phyloP scores from a whole-genome alignment of 208 protist genomes.

The Tetramitus jugosus region DNA sequence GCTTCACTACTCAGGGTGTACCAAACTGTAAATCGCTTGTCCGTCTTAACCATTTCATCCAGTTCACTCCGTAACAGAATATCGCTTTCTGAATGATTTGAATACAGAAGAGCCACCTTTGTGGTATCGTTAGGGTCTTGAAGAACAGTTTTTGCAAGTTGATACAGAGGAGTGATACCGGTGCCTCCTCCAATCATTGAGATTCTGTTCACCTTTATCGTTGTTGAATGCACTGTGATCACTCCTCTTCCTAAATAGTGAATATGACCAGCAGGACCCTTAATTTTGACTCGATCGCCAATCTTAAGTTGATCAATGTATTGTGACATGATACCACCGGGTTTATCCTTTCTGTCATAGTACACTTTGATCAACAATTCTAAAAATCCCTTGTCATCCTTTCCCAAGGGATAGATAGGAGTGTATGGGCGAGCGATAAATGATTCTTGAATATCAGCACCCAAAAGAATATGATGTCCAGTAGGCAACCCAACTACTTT shows the following conservation, averaged over 20 bases:
- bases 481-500: background rate
- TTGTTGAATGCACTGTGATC: background rate
- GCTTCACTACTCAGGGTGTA: conserved; percentile 54
- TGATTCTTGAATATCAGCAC: background rate
- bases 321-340: background rate
- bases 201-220: conserved; percentile 49
- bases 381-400: background rate
- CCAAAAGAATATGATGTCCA: background rate
- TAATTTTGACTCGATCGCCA: background rate
- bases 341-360: too few relatives aligned
- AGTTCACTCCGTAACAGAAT: conserved; percentile 80
- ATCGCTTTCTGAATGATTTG: conserved; percentile 75
- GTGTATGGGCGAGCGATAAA: background rate
- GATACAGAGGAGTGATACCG: conserved; percentile 83
- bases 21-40: conserved; percentile 74
- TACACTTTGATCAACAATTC: background rate
- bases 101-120: conserved; percentile 72
- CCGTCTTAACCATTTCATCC: conserved; percentile 68
- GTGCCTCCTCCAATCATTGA: conserved; percentile 82
- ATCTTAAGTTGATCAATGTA: background rate
- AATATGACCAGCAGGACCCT: background rate
- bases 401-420: background rate
- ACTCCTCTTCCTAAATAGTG: background rate
- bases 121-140: conserved; percentile 64
- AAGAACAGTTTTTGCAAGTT: conserved; percentile 57